Base-by-base conservation (phyloP, 371 early-diverging fungal species). In the Lichtheimia ramosa region DNA sequence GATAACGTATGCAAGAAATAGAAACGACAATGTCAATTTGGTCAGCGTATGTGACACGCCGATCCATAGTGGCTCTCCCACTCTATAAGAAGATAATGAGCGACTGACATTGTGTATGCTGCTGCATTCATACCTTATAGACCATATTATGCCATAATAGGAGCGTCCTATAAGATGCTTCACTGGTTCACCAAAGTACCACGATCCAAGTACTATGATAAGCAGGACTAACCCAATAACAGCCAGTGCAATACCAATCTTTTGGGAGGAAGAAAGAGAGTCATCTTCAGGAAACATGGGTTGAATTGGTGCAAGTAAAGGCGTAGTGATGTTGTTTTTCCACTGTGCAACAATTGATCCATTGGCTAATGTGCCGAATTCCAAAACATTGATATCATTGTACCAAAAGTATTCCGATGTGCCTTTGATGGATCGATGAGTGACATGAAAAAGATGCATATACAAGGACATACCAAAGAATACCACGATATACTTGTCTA, bases 21-120 rank as follows among this genome's bases (percentile, higher is more conserved):
- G 18, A 15, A 39, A 55, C 6, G 56, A 23, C 6, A 55, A 21
- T 13, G 41, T 8, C 24, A 50, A 2, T 42, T 64, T 56, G 54
- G 68, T 28, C 50, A 55, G 8, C 49, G 18, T 68, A 50, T 39
- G 64, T 7, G 39, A 59, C 61, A 48, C 60, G 64, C 41, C 60
- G 41, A 43, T 64, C 61, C 42, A 68, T 58, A 46, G 57, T 54
- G 28, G 56, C 55, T 55, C 56, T 3, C 56, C 56, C 7, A 16
- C 42, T n/a, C 56, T 55, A 25, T 15, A 25, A 6, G 5, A 46
- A 8, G 27, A 51, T 51, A 0, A 25, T 25, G 25, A 34, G 34
- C 34, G 10, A 34, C 8, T 8, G 8, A 8, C 10, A 34, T 8
- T 6, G 34, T 8, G 34, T 16, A 46, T 18, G 5, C n/a, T 46